Conservation (phyloP, 2,329 filamentous ascomycete species). For the Fusarium decemcellulare region DNA sequence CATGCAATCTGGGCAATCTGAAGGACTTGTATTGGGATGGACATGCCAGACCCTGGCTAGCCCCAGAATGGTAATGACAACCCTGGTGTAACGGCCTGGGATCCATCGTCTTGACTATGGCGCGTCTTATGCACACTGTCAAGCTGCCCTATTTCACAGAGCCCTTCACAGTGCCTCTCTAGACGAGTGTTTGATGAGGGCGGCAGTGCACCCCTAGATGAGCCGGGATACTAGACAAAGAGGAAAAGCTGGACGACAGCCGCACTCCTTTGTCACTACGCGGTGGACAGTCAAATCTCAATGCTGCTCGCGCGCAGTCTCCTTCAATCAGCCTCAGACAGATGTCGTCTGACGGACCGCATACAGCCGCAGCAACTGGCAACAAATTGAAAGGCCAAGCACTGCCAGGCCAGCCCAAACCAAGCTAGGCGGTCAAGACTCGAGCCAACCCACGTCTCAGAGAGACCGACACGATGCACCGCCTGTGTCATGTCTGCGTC, state of each 20-base stretch:
- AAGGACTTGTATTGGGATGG: constrained; percentile 37
- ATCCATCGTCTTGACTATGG: constrained; percentile 12
- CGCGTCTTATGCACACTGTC: constrained; percentile 5
- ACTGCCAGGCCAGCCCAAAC: neutral
- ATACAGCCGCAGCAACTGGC: constrained; percentile 1
- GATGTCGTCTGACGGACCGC: constrained; percentile 3
- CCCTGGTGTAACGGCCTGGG: constrained; percentile 17
- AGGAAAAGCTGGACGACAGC: constrained; percentile 20
- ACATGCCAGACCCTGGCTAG: constrained; percentile 30
- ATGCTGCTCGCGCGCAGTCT: constrained; percentile 1
- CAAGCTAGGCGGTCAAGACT: constrained; percentile 13
- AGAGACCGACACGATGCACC: constrained; percentile 20
- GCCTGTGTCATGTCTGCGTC: constrained; percentile 20
- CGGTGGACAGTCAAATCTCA: constrained; percentile 31
- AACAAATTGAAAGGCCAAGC: neutral
- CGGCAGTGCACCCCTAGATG: constrained; percentile 4
- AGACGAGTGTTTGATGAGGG: neutral
- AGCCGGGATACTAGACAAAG: neutral
- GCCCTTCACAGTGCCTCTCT: constrained; percentile 4
- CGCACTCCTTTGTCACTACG: constrained; percentile 17
- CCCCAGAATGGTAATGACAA: constrained; percentile 18
- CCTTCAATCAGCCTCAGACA: constrained; percentile 10
- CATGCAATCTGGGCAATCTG: constrained; percentile 28
- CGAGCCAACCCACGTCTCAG: constrained; percentile 17
- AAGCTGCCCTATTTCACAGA: neutral